Conservation (phyloP, 129 eudicot species). For the Helianthus annuus region HanXRQr2.0-SUNRISE NC_035443.2:9569549-9570048, state of each 20-base stretch:
- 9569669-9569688: constrained; percentile 40
- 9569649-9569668: constrained; percentile 99
- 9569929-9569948: background rate
- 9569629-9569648: constrained; percentile 94
- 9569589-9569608: constrained; percentile 94
- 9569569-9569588: constrained; percentile 96
- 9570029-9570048: no score
- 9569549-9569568: constrained; percentile 97
- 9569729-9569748: background rate
- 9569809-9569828: background rate
- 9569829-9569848: background rate
- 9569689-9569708: background rate
- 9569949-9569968: no score
- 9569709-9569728: background rate
- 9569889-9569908: background rate
- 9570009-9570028: no score
- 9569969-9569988: no score
- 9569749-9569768: background rate
- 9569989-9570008: no score
- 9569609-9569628: constrained; percentile 97
- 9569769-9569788: background rate
- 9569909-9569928: background rate
- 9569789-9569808: no score
- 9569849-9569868: background rate
- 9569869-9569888: background rate